A percentile compares a stretch with the other conserved stretches of the same genome.
Evolutionary conservation across 2,329 filamentous ascomycete genomes (phyloP).

Genomic region (Arachnomyces sp.): DNA sequence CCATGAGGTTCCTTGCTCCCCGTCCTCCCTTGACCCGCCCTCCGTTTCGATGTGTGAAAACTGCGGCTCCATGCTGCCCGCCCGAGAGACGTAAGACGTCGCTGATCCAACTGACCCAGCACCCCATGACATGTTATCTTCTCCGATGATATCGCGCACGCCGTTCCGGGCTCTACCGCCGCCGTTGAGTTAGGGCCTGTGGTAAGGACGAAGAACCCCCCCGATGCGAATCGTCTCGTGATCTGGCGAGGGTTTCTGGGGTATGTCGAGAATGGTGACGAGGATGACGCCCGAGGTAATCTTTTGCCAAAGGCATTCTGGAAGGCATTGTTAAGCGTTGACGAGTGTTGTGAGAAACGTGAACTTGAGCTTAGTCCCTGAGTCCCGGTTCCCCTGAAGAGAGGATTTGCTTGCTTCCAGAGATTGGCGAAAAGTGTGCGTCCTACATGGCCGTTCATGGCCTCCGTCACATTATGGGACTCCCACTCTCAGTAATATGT

Average conservation of each 20-base stretch:
- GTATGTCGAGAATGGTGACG: slow-evolving; percentile 16
- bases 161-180: slow-evolving; percentile 25
- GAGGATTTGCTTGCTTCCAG: slow-evolving; percentile 19
- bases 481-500: slow-evolving; percentile 1
- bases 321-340: slow-evolving; percentile 10
- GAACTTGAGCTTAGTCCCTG: neutral
- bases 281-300: slow-evolving; percentile 14
- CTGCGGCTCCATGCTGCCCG: slow-evolving; percentile 22
- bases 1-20: too few relatives aligned
- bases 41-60: slow-evolving; percentile 22
- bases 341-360: slow-evolving; percentile 2
- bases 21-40: too few relatives aligned
- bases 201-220: slow-evolving; percentile 45
- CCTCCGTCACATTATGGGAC: slow-evolving; percentile 37
- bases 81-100: slow-evolving; percentile 11
- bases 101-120: slow-evolving; percentile 14
- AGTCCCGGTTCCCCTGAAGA: neutral
- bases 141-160: slow-evolving; percentile 23
- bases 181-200: slow-evolving; percentile 21
- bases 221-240: slow-evolving; percentile 47
- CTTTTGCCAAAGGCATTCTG: slow-evolving; percentile 12
- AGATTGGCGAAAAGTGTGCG: slow-evolving; percentile 40
- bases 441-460: slow-evolving; percentile 40
- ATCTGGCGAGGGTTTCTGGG: slow-evolving; percentile 30
- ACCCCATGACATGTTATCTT: slow-evolving; percentile 22